phyloP scores from a whole-genome alignment of 176 grass and related monocot species.

The Saccharum officinarum region DNA sequence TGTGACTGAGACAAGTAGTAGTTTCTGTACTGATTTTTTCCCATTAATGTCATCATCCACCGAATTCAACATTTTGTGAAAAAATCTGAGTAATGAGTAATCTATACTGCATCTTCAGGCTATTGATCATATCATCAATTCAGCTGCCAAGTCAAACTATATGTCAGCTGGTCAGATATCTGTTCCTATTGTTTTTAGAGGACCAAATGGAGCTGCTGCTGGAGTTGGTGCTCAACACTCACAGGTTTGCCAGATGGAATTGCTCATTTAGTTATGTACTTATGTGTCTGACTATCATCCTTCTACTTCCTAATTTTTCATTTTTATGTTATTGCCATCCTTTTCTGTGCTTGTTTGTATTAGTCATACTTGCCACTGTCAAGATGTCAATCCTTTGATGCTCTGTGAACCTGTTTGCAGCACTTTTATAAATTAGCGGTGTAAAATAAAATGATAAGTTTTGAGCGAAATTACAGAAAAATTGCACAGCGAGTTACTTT shows the following conservation, averaged over 20 bases:
- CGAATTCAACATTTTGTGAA: neutral
- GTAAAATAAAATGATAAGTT: neutral
- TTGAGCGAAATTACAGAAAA: neutral
- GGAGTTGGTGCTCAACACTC: conserved; percentile 99
- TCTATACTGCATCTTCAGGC: conserved; percentile 56
- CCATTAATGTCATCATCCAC: neutral
- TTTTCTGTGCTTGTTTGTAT: neutral
- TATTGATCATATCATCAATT: conserved; percentile 99
- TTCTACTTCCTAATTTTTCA: neutral
- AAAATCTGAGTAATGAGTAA: neutral
- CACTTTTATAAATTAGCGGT: neutral
- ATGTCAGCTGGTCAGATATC: conserved; percentile 89
- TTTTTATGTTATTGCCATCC: conserved; percentile 1
- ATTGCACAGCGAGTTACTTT: neutral
- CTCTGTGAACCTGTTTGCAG: neutral
- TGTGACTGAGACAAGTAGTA: conserved; percentile 10
- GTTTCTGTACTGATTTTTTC: neutral
- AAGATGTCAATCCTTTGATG: neutral
- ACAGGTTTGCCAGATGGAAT: conserved; percentile 57
- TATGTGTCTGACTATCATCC: conserved; percentile 6
- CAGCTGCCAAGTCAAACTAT: conserved; percentile 95
- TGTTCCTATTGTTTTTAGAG: conserved; percentile 97
- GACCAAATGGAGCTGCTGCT: conserved; percentile 94
- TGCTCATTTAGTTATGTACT: neutral
- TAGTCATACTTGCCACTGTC: neutral